Evolutionary conservation across 768 basidiomycete species (phyloP).

Genomic region (Pleurotus ostreatus): DNA sequence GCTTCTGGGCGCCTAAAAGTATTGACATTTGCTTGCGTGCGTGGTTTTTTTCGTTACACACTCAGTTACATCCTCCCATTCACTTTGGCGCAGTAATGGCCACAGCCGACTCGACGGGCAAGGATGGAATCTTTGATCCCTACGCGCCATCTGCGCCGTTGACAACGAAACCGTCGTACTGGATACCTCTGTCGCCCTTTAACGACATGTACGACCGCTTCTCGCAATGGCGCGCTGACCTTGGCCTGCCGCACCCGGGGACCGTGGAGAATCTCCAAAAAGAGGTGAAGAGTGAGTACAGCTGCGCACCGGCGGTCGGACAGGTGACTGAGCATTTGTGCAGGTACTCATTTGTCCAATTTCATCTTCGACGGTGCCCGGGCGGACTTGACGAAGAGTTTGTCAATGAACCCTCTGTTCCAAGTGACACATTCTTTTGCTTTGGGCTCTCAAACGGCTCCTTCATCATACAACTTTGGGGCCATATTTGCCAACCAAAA

Average conservation of each 20-base stretch:
- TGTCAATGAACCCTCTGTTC: slow-evolving; percentile 93
- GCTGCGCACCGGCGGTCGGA: neutral
- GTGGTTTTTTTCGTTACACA: slow-evolving; percentile 33
- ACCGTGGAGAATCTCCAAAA: slow-evolving; percentile 89
- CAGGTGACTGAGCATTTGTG: slow-evolving; percentile 5
- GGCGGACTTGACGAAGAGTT: slow-evolving; percentile 90
- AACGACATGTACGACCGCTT: slow-evolving; percentile 68
- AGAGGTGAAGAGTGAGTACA: slow-evolving; percentile 79
- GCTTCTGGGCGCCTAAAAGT: neutral
- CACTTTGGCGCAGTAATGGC: slow-evolving; percentile 33
- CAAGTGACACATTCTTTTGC: slow-evolving; percentile 97
- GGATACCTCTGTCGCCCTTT: slow-evolving; percentile 53
- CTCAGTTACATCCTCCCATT: slow-evolving; percentile 18
- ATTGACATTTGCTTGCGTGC: slow-evolving; percentile 21
- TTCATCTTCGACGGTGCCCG: slow-evolving; percentile 97
- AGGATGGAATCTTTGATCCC: slow-evolving; percentile 34
- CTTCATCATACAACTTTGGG: slow-evolving; percentile 92
- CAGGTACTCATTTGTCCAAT: slow-evolving; percentile 90
- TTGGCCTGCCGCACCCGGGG: slow-evolving; percentile 89
- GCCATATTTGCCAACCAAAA: slow-evolving; percentile 85
- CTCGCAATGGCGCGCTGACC: slow-evolving; percentile 74
- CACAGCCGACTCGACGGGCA: slow-evolving; percentile 38
- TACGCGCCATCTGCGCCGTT: slow-evolving; percentile 28
- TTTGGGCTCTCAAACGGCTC: slow-evolving; percentile 78
- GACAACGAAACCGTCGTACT: slow-evolving; percentile 30